phyloP scores from a whole-genome alignment of 139 green algal species.

The Tetraselmis chui region DNA sequence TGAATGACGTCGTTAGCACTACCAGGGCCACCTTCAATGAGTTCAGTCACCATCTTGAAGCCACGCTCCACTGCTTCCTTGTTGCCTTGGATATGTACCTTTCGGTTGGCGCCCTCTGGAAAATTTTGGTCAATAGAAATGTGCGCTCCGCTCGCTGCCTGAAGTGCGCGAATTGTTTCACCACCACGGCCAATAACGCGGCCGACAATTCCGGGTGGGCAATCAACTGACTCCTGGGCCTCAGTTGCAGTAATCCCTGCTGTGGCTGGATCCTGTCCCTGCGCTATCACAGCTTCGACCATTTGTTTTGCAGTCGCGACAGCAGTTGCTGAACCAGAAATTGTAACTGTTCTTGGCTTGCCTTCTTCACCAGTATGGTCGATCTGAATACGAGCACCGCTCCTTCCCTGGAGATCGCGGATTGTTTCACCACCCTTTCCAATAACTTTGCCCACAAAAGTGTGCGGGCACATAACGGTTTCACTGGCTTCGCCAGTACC shows the following conservation, averaged over 20 bases:
- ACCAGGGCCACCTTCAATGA: conserved; percentile 75
- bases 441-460: conserved; percentile 77
- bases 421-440: conserved; percentile 81
- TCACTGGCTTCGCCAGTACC: not conserved
- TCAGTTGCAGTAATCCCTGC: conserved; percentile 12
- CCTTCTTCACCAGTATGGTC: conserved; percentile 20
- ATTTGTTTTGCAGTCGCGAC: conserved; percentile 12
- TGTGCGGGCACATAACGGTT: conserved; percentile 12
- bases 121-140: conserved; percentile 68
- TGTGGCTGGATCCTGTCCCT: not conserved
- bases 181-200: conserved; percentile 90
- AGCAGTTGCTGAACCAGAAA: conserved; percentile 2
- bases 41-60: conserved; percentile 67
- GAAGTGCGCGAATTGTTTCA: conserved; percentile 94
- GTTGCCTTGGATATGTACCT: conserved; percentile 64
- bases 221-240: conserved; percentile 42
- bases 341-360: conserved; percentile 11
- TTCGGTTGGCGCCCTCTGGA: conserved; percentile 42
- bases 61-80: conserved; percentile 56
- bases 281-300: conserved; percentile 15
- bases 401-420: conserved; percentile 62
- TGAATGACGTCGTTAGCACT: conserved; percentile 72
- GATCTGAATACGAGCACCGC: conserved; percentile 62
- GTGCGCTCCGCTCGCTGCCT: conserved; percentile 75
- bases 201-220: conserved; percentile 76